phyloP scores from a whole-genome alignment of 1,139 yeast genomes.

The Zygosaccharomyces sapae region DNA sequence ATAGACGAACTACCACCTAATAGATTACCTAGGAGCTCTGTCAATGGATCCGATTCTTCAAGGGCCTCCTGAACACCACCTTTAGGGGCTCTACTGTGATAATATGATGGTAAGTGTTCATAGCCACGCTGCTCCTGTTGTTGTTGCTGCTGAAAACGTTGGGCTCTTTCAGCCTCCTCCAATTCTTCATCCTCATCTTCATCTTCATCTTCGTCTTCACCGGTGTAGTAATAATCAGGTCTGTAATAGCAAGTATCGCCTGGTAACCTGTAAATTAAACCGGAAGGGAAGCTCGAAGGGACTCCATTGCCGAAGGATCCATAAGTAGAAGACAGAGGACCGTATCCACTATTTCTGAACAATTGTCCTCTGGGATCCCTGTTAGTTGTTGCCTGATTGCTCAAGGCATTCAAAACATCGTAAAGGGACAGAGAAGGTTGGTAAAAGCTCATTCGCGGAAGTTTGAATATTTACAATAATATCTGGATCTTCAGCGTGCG shows the following conservation, averaged over 20 bases:
- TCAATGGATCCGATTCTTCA: slow-evolving; percentile 8
- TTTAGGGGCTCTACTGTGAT: slow-evolving; percentile 13
- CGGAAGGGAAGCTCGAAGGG: slow-evolving; percentile 11
- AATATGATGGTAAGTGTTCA: slow-evolving; percentile 7
- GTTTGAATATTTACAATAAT: background rate
- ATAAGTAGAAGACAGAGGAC: background rate
- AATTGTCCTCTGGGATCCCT: slow-evolving; percentile 15
- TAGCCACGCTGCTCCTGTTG: background rate
- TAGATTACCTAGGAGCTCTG: slow-evolving; percentile 10
- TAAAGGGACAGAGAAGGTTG: slow-evolving; percentile 34
- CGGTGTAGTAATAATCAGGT: slow-evolving; percentile 22
- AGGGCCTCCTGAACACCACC: slow-evolving; percentile 6
- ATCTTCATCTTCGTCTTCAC: slow-evolving; percentile 21
- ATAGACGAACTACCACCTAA: slow-evolving; percentile 3
- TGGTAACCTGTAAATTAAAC: slow-evolving; percentile 18
- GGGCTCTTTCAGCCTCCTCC: slow-evolving; percentile 8
- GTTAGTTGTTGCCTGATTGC: slow-evolving; percentile 19
- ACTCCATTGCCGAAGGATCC: background rate
- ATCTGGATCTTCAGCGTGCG: no score
- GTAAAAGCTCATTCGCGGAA: slow-evolving; percentile 27
- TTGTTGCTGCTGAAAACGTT: background rate
- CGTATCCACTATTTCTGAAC: slow-evolving; percentile 2
- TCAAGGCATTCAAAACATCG: slow-evolving; percentile 30
- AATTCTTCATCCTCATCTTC: slow-evolving; percentile 12
- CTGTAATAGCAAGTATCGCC: slow-evolving; percentile 25